Evolutionary conservation across 1,284 basidiomycete species (phyloP).

Genomic region (Rhodotorula sp.): DNA sequence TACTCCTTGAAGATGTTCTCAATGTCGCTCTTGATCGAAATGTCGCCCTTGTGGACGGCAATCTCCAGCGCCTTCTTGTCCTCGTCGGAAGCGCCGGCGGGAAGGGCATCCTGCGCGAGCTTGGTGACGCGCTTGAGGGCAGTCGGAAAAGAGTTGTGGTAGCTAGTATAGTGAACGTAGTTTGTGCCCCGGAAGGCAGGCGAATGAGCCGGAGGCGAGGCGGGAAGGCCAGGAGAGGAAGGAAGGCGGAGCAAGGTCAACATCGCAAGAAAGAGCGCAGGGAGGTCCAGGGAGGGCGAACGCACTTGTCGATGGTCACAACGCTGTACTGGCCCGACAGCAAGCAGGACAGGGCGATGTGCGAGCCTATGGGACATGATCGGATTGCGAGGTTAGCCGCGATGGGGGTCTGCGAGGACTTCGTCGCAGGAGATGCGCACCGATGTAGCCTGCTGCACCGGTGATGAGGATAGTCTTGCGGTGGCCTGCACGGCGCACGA

Average conservation of each 20-base stretch:
- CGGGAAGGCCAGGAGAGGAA: background rate
- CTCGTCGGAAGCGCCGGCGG: constrained; percentile 48
- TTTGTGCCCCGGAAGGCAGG: background rate
- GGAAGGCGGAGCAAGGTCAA: background rate
- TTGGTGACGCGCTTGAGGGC: constrained; percentile 51
- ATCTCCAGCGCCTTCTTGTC: constrained; percentile 57
- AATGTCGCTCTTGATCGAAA: constrained; percentile 69
- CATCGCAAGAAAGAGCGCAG: no score
- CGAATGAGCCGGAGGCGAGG: background rate
- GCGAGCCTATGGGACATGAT: constrained; percentile 44
- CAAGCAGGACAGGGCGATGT: constrained; percentile 52
- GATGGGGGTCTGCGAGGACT: background rate
- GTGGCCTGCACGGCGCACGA: background rate
- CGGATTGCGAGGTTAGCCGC: background rate
- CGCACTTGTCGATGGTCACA: constrained; percentile 47
- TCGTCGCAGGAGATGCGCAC: constrained; percentile 18
- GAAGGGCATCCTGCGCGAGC: constrained; percentile 51
- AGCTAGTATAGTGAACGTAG: constrained; percentile 37
- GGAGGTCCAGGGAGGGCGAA: background rate
- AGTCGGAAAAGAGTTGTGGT: constrained; percentile 53
- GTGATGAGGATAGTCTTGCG: constrained; percentile 42
- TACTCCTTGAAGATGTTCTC: constrained; percentile 63
- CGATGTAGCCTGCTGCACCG: constrained; percentile 44
- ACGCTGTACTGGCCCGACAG: constrained; percentile 52
- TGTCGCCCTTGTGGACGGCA: constrained; percentile 68